A percentile compares a stretch with the other conserved stretches of the same genome.
These are phyloP conservation scores for Coccomyxa sp. DNA, from an alignment of 139 green algal species.

Conservation along the genomic window DNA sequence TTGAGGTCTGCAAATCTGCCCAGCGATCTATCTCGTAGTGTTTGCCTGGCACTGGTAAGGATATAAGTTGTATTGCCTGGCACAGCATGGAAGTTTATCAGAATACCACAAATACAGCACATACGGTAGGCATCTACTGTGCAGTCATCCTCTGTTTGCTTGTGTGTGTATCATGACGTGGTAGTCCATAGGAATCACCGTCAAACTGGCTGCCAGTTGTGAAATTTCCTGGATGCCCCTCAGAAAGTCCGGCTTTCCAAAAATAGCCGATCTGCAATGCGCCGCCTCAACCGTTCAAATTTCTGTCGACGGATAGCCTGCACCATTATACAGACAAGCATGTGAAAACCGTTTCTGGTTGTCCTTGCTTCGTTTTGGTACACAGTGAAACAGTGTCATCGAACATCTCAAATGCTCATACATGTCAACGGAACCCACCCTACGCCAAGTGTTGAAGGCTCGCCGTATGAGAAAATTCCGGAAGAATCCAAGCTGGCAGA, in stretches of 20 bases:
- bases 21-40: too few species aligned
- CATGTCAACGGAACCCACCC: background rate
- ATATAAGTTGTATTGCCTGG: too few species aligned
- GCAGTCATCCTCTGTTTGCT: background rate
- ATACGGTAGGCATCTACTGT: background rate
- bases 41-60: too few species aligned
- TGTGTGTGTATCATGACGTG: too few species aligned
- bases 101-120: background rate
- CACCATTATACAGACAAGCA: background rate
- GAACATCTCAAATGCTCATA: background rate
- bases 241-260: constrained; percentile 65
- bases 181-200: background rate
- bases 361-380: background rate
- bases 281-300: constrained; percentile 48
- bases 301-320: constrained; percentile 56
- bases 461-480: background rate
- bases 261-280: constrained; percentile 59
- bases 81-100: constrained; percentile 35
- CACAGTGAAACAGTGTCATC: background rate
- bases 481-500: constrained; percentile 24
- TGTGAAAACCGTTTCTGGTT: background rate
- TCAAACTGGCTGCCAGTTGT: constrained; percentile 7
- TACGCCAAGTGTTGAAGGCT: background rate
- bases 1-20: too few species aligned
- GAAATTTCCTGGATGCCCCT: constrained; percentile 50